Percentiles rank a stretch among this genome's conserved stretches.
phyloP scores from a whole-genome alignment of 2,329 filamentous ascomycete species.

The Kalmusia sp. region DNA sequence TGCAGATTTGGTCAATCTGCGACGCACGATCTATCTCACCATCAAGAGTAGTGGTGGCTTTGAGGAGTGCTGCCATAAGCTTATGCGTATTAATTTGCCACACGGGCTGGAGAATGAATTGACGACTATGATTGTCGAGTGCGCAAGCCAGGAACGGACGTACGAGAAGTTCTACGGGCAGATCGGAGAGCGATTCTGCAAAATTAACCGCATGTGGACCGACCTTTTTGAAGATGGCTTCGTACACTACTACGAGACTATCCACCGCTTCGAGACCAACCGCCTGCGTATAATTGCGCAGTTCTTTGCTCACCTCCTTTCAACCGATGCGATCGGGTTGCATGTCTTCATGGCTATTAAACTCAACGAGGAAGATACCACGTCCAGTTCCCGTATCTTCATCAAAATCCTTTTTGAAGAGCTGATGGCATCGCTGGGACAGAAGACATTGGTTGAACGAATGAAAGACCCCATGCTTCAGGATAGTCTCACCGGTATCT shows the following conservation, averaged over 20 bases:
- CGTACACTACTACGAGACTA: slow-evolving; percentile 93
- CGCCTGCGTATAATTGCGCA: slow-evolving; percentile 92
- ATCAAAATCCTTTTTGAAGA: slow-evolving; percentile 98
- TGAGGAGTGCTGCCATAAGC: slow-evolving; percentile 95
- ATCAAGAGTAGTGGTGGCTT: slow-evolving; percentile 97
- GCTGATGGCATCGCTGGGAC: slow-evolving; percentile 83
- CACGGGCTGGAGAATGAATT: slow-evolving; percentile 86
- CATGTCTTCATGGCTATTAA: slow-evolving; percentile 85
- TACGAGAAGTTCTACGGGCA: slow-evolving; percentile 98
- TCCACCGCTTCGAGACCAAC: slow-evolving; percentile 96
- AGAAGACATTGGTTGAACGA: slow-evolving; percentile 77
- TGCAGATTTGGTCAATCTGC: slow-evolving; percentile 90
- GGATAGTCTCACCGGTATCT: slow-evolving; percentile 81
- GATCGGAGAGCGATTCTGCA: slow-evolving; percentile 93
- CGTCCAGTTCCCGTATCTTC: slow-evolving; percentile 94
- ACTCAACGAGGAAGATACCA: slow-evolving; percentile 96
- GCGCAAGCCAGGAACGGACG: slow-evolving; percentile 93
- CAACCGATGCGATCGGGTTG: slow-evolving; percentile 90
- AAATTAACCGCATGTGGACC: slow-evolving; percentile 93
- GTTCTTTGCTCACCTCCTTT: slow-evolving; percentile 91
- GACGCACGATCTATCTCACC: slow-evolving; percentile 93
- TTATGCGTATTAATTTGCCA: slow-evolving; percentile 87
- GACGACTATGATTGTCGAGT: slow-evolving; percentile 96
- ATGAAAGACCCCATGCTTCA: slow-evolving; percentile 78
- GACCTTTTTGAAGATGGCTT: slow-evolving; percentile 92